These are phyloP conservation scores for Vitis rupestris DNA, from an alignment of 164 flowering plant species.

Conservation along the genomic window DNA sequence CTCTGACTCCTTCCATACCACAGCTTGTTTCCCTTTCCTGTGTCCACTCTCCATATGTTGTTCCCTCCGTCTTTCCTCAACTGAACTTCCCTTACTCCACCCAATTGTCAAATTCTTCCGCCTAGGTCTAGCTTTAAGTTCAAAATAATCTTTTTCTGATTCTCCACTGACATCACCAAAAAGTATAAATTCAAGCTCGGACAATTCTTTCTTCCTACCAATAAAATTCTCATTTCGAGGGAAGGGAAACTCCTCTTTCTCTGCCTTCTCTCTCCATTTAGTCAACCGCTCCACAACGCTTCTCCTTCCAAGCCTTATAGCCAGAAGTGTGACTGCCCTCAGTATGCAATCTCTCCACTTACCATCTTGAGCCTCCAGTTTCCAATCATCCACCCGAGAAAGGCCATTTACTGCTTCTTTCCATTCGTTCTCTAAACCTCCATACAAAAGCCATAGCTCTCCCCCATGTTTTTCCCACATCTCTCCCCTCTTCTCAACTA, in stretches of 20 bases:
- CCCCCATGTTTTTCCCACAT: conserved; percentile 92
- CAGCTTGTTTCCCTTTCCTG: conserved; percentile 76
- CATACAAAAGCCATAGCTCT: conserved; percentile 75
- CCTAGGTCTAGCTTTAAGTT: conserved; percentile 68
- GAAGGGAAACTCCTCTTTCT: conserved; percentile 83
- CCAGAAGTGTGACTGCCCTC: conserved; percentile 67
- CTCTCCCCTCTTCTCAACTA: conserved; percentile 83
- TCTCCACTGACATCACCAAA: conserved; percentile 86
- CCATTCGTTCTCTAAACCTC: conserved; percentile 93
- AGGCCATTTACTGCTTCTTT: conserved; percentile 75
- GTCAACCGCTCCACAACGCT: conserved; percentile 73
- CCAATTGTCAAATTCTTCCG: conserved; percentile 59
- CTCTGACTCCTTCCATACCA: conserved; percentile 88
- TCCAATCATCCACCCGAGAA: conserved; percentile 78
- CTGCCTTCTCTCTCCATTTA: conserved; percentile 77
- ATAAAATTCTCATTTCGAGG: conserved; percentile 81
- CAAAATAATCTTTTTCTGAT: conserved; percentile 76
- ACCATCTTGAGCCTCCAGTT: conserved; percentile 80
- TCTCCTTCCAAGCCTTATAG: conserved; percentile 76
- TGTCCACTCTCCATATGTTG: conserved; percentile 28
- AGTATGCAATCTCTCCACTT: conserved; percentile 91
- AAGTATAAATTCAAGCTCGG: conserved; percentile 83
- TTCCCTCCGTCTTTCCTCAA: conserved; percentile 40
- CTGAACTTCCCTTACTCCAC: conserved; percentile 41
- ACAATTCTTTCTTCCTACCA: conserved; percentile 88